Conservation (phyloP, 768 basidiomycete species). For the Agaricus blazei region DNA sequence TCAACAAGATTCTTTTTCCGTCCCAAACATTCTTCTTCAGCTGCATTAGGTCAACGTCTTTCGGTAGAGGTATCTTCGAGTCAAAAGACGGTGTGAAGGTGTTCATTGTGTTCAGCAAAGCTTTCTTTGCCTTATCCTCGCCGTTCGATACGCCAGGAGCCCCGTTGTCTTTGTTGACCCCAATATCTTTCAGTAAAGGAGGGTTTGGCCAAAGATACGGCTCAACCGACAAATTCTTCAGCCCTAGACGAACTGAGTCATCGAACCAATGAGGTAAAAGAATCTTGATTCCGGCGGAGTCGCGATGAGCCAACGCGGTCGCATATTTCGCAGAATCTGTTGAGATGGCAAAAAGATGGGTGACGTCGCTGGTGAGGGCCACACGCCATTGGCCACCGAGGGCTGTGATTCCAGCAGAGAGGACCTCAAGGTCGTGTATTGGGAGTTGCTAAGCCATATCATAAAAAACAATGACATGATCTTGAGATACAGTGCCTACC, state of each 20-base stretch:
- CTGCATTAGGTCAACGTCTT: not conserved
- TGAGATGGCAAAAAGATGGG: conserved; percentile 72
- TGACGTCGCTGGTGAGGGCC: conserved; percentile 78
- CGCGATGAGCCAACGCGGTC: conserved; percentile 52
- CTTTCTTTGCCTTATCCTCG: conserved; percentile 19
- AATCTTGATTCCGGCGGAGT: conserved; percentile 55
- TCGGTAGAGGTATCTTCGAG: not conserved
- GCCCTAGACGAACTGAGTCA: conserved; percentile 59
- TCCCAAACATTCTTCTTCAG: conserved; percentile 43
- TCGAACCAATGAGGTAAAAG: conserved; percentile 95
- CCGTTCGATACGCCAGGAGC: too few species aligned
- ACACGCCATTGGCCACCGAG: conserved; percentile 81
- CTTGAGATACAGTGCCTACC: conserved; percentile 28
- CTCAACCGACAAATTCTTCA: conserved; percentile 41
- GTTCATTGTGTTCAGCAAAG: conserved; percentile 20
- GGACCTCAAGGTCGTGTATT: conserved; percentile 60
- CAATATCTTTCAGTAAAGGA: conserved; percentile 31
- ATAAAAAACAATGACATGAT: not conserved
- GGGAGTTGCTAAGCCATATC: conserved; percentile 39
- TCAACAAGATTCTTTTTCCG: conserved; percentile 56
- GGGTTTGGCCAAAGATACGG: conserved; percentile 78
- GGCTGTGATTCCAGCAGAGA: conserved; percentile 65
- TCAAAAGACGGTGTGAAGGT: conserved; percentile 21
- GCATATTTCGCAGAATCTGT: conserved; percentile 47
- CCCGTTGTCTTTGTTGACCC: conserved; percentile 9